These are phyloP conservation scores for Inonotus obliquus DNA, from an alignment of 1,284 basidiomycete genomes.

Conservation along the genomic window DNA sequence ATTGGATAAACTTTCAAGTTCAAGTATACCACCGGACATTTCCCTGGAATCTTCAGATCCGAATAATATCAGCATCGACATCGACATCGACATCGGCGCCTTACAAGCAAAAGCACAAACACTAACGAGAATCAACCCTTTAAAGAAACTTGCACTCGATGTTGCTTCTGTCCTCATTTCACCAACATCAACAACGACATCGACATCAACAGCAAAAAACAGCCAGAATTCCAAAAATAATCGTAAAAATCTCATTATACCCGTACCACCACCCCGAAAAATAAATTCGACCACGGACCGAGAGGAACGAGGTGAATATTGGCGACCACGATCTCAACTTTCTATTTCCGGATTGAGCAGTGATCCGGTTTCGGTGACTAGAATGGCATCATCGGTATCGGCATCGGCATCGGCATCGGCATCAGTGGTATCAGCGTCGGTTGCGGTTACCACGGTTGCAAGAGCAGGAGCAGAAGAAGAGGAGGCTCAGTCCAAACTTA, in stretches of 20 bases:
- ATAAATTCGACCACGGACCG: not conserved
- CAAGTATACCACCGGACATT: slow-evolving; percentile 16
- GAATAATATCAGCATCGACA: not conserved
- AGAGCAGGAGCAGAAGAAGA: too few relatives aligned
- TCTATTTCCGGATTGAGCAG: slow-evolving; percentile 26
- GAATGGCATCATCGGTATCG: slow-evolving; percentile 17
- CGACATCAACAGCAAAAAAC: slow-evolving; percentile 10
- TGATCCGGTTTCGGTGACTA: slow-evolving; percentile 20
- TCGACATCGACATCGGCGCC: too few relatives aligned
- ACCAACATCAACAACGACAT: slow-evolving; percentile 2
- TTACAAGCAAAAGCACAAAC: too few relatives aligned
- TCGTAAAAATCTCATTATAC: too few relatives aligned
- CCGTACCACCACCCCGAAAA: slow-evolving; percentile 16
- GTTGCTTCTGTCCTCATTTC: slow-evolving; percentile 33
- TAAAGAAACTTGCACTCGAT: slow-evolving; percentile 46
- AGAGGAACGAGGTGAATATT: not conserved
- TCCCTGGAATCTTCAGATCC: slow-evolving; percentile 6
- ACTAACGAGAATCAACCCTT: not conserved
- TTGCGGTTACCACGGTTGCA: too few relatives aligned
- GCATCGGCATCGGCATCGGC: not conserved
- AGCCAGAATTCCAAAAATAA: too few relatives aligned
- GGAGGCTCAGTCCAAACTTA: slow-evolving; percentile 11
- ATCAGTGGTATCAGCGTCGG: not conserved
- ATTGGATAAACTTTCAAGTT: slow-evolving; percentile 36
- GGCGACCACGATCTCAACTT: too few relatives aligned